Conservation (phyloP, 305 asterid species). For the Fraxinus platypoda region DNA sequence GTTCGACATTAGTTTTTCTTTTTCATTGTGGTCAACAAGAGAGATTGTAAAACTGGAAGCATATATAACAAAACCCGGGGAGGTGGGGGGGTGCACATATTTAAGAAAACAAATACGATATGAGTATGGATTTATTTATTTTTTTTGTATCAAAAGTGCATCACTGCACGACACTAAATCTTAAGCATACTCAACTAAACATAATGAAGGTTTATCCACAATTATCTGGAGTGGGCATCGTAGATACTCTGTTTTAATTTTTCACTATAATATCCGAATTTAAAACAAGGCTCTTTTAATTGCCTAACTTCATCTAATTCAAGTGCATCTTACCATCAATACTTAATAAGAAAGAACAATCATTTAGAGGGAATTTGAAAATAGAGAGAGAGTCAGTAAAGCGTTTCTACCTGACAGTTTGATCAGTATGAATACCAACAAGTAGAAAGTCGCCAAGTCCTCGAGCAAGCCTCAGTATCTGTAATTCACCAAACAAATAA, state of each 20-base stretch:
- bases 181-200: background rate
- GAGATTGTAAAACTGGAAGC: background rate
- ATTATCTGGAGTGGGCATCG: background rate
- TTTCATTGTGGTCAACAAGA: background rate
- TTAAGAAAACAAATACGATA: background rate
- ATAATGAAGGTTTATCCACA: background rate
- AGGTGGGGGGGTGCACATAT: too few relatives aligned
- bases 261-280: background rate
- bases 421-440: conserved; percentile 98
- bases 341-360: background rate
- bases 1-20: background rate
- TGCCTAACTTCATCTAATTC: background rate
- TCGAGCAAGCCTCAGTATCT: conserved; percentile 92
- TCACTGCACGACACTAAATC: background rate
- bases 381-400: conserved; percentile 6
- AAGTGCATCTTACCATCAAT: background rate
- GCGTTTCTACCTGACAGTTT: conserved; percentile 65
- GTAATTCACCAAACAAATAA: conserved; percentile 26
- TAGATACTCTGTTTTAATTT: background rate
- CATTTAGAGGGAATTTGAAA: background rate
- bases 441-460: conserved; percentile 98
- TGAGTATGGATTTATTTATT: background rate
- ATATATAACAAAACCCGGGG: background rate
- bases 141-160: background rate
- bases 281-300: background rate